Conservation (phyloP, 225 moss, liverwort and hornwort genomes). For the Rhytidiadelphus loreus region DNA sequence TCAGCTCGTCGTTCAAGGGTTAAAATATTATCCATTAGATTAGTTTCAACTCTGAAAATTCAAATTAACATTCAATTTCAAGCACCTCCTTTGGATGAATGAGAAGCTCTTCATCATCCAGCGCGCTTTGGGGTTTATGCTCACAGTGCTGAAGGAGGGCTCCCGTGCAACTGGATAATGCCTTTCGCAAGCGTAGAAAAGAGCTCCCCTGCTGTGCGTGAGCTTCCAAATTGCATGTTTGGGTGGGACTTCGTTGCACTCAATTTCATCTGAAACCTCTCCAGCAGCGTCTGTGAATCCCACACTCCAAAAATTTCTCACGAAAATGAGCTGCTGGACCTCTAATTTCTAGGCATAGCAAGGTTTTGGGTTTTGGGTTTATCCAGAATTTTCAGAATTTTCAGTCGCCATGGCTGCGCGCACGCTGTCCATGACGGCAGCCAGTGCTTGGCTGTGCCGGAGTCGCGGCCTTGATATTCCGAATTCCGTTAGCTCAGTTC, state of each 20-base stretch:
- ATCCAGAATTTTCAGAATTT: not conserved
- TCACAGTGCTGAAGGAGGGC: not conserved
- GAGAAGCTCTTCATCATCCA: not conserved
- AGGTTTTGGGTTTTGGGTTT: slow-evolving; percentile 8
- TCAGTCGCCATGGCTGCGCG: slow-evolving; percentile 5
- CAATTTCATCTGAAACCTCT: not conserved
- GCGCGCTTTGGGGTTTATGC: not conserved
- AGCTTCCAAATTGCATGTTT: not conserved
- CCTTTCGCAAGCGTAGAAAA: not conserved
- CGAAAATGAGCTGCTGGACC: not conserved
- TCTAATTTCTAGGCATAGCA: not conserved
- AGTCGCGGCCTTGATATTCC: not conserved
- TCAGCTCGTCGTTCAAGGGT: too few species aligned
- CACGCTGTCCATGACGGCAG: not conserved
- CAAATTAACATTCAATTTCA: not conserved
- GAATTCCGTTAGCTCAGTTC: not conserved
- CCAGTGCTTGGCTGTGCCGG: not conserved
- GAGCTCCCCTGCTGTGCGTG: not conserved
- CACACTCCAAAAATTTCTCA: not conserved
- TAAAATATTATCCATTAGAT: not conserved
- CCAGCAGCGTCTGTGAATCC: not conserved
- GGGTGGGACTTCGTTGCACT: too few species aligned
- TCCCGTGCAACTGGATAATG: not conserved
- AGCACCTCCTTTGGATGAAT: not conserved
- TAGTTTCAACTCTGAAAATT: not conserved